Evolutionary conservation across 352 stramenopile species (phyloP), one percentile per base, ranked within the genome.

Genomic region (Pythium sp.): DNA sequence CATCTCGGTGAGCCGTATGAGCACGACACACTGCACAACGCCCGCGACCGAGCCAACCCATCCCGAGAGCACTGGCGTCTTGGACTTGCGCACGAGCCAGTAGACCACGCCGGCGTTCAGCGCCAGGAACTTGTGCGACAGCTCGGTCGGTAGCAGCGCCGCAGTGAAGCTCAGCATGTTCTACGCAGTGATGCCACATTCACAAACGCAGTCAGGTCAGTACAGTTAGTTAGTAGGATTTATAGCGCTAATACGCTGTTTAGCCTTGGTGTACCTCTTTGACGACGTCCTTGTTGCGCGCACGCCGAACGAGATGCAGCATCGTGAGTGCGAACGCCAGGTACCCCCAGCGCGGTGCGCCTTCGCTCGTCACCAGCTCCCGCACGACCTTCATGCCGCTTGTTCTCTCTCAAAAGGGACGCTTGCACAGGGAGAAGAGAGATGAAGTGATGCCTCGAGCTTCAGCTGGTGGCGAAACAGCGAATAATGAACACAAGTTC

Each of bases 161-260:
- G 73, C 72, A 24, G 83, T 84, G 72, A 91, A 86, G n/a, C 75
- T 80, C 54, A 90, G 30, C 66, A 84, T 70, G 36, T 82, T 84
- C 72, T 84, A 55, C 3, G 8, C 46, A 54, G 47, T 28, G 12
- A 4, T 2, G 18, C 18, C n/a, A 30, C 30, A 26, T 56, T 28
- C 12, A 56, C 8, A 56, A 9, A 20, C 12, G 24, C 22, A 28
- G 2, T 41, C 28, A 56, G 26, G 5, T 8, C 53, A 30, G 20
- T 2, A 22, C 2, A 59, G 26, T 30, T 64, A 53, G 24, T 15
- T 36, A 64, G 26, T 26, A 49, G 8, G 36, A 24, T 34, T 14
- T 3, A 64, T 14, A 20, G 26, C 18, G n/a, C 14, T 22, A 51
- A 65, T 49, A 5, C 41, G 15, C 6, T 4, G 3, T 5, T n/a